Conservation (phyloP, 441 rosid genomes). For the Jatropha multifida region DNA sequence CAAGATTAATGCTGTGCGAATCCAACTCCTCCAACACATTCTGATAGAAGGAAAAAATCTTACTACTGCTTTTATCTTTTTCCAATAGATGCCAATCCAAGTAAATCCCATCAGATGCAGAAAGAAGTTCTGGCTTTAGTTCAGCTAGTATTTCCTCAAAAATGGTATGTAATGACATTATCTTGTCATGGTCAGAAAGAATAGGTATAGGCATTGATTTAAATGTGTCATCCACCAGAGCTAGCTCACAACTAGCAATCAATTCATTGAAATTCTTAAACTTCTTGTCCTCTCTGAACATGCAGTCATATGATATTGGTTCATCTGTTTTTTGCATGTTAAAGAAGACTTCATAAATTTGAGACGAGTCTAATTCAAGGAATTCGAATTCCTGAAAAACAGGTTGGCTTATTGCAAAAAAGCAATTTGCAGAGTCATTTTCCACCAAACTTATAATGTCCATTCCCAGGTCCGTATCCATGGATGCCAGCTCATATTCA, state of each 20-base stretch:
- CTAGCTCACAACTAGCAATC: conserved; percentile 74
- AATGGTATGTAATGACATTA: conserved; percentile 41
- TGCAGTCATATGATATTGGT: conserved; percentile 43
- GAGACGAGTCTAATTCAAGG: conserved; percentile 49
- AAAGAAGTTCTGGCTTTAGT: conserved; percentile 46
- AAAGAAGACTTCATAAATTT: conserved; percentile 44
- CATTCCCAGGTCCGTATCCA: conserved; percentile 32
- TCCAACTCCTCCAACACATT: conserved; percentile 41
- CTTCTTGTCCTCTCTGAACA: conserved; percentile 58
- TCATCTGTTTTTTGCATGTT: conserved; percentile 39
- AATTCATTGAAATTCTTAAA: conserved; percentile 69
- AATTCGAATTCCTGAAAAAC: conserved; percentile 62
- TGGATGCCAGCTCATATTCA: conserved; percentile 40
- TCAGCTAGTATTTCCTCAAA: conserved; percentile 45
- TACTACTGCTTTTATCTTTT: conserved; percentile 45
- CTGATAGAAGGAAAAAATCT: conserved; percentile 34
- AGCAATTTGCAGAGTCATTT: conserved; percentile 30
- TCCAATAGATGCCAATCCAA: conserved; percentile 84
- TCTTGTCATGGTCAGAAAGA: conserved; percentile 43
- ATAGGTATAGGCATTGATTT: conserved; percentile 78
- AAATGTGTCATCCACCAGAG: conserved; percentile 70
- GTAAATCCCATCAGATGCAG: conserved; percentile 84
- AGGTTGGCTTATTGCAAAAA: conserved; percentile 29
- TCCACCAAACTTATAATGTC: conserved; percentile 56
- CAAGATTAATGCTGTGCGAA: conserved; percentile 34